Evolutionary conservation across 192 early-diverging fungal genomes (phyloP).

Genomic region (Umbelopsis ramanniana): DNA sequence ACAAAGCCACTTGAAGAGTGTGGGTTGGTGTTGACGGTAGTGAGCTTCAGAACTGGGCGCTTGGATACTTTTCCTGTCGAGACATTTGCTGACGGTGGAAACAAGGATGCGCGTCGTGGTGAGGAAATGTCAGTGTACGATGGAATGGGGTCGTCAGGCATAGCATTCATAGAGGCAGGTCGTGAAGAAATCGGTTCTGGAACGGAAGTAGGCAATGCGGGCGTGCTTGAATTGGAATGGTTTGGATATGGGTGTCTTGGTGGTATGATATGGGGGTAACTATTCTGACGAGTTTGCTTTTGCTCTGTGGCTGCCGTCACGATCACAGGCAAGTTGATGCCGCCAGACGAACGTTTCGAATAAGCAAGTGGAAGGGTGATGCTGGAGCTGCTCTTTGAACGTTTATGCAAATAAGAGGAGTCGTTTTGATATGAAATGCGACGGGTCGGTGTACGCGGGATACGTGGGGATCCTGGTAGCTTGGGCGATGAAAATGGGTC

Average conservation of each 20-base stretch:
- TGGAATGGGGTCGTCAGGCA: background rate
- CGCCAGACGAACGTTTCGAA: slow-evolving; percentile 14
- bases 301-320: slow-evolving; percentile 11
- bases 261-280: slow-evolving; percentile 4
- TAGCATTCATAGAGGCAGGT: slow-evolving; percentile 14
- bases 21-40: background rate
- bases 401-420: slow-evolving; percentile 11
- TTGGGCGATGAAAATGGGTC: background rate
- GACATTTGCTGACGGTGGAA: slow-evolving; percentile 10
- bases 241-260: slow-evolving; percentile 23
- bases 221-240: slow-evolving; percentile 17
- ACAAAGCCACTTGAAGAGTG: slow-evolving; percentile 11
- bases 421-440: slow-evolving; percentile 18
- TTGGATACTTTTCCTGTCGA: slow-evolving; percentile 9
- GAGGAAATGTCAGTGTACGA: background rate
- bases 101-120: slow-evolving; percentile 11
- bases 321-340: slow-evolving; percentile 12
- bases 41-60: slow-evolving; percentile 17
- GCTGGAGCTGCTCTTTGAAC: slow-evolving; percentile 17
- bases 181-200: background rate
- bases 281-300: slow-evolving; percentile 9
- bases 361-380: slow-evolving; percentile 4
- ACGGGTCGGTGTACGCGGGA: background rate
- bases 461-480: slow-evolving; percentile 5
- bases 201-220: slow-evolving; percentile 10